Base-by-base conservation (phyloP, 768 basidiomycete species). In the Tephrocybe sp. region DNA sequence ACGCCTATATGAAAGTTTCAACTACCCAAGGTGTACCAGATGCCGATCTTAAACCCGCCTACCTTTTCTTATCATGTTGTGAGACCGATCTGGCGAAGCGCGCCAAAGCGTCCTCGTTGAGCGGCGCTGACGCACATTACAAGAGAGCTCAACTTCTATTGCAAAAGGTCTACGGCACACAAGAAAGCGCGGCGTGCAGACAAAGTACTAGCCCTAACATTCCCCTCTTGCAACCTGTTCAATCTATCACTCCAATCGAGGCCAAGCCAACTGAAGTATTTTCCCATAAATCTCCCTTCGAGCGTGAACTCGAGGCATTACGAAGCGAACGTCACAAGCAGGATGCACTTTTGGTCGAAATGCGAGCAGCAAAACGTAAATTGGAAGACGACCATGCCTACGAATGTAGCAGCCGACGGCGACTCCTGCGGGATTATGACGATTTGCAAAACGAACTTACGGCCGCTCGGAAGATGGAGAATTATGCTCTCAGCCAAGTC, bases 11-110 rank as follows among this genome's bases (percentile, higher is more conserved):
- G 24, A 37, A 52, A 82, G 82, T 73, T 13, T 66, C 80, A 67
- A 63, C 59, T 8, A 57, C 64, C 12, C 64, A 68, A 47, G 64
- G 68, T 18, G 62, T 74, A 5, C 58, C 66, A 4, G 65, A 69
- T 30, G 59, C 63, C 21, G 66, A 73, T 4, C 64, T 81, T 31
- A 77, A 71, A 54, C 79, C 82, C 12, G 76, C 72, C 0, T 78
- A 69, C 58, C 69, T 84, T 8, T 68, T 83, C 61, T 68, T 83
- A 13, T 74, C 81, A 7, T 73, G 77, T 44, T 83, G 81, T 55
- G 76, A 83, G 56, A 65, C 68, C 2, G 81, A 82, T 55, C 58
- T 82, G 45, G 71, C 65, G 39, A 70, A 61, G 58, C 55, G 54
- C 30, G 59, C 62, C 18, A 68, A 67, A 21, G 27, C 30, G 52